Evolutionary conservation across 2,329 filamentous ascomycete genomes (phyloP).

Genomic region (Monilinia vaccinii-corymbosi): DNA sequence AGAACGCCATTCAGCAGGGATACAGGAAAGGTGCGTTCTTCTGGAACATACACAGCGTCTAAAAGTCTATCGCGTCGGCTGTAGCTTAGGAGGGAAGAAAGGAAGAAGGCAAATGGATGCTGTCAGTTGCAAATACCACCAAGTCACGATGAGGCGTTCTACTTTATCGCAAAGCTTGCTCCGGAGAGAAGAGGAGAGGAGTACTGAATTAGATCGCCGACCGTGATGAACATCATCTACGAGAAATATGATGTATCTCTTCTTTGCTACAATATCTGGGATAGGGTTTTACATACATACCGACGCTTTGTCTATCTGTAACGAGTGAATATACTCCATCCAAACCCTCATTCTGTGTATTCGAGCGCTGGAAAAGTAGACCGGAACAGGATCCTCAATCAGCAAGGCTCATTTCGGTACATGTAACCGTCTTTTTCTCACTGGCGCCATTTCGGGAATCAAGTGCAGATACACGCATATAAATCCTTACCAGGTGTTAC

Average conservation of each 20-base stretch:
- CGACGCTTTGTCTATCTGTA: no score
- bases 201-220: not conserved
- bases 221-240: no score
- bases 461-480: not conserved
- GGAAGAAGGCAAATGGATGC: not conserved
- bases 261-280: no score
- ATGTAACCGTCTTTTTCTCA: not conserved
- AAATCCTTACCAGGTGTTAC: not conserved
- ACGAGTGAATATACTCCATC: no score
- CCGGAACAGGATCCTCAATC: not conserved
- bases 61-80: not conserved
- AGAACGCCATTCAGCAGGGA: not conserved
- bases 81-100: not conserved
- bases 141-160: not conserved
- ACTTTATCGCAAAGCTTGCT: not conserved
- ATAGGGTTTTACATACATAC: no score
- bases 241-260: no score
- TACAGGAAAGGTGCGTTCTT: constrained; percentile 2
- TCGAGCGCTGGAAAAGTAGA: no score
- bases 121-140: not conserved
- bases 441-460: constrained; percentile 1
- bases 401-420: not conserved
- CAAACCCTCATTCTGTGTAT: no score
- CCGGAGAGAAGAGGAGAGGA: not conserved
- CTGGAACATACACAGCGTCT: constrained; percentile 8